Evolutionary conservation across 129 eudicot species (phyloP).

Genomic region (Helianthus tuberosus): DNA sequence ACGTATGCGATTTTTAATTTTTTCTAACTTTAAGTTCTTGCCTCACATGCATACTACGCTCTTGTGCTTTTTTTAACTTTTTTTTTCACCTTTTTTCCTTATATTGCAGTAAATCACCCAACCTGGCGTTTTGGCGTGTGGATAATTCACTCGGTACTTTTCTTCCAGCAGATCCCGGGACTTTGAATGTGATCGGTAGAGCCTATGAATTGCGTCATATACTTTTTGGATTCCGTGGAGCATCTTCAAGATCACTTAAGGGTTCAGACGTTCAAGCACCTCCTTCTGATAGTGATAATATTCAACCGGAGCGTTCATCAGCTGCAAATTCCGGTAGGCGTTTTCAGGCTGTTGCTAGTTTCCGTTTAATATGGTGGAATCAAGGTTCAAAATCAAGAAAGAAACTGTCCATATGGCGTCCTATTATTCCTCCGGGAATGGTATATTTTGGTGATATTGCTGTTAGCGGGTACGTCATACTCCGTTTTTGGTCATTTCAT

Average conservation of each 20-base stretch:
- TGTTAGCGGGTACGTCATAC: slow-evolving; percentile 69
- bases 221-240: slow-evolving; percentile 52
- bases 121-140: slow-evolving; percentile 92
- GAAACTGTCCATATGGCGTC: slow-evolving; percentile 93
- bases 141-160: slow-evolving; percentile 87
- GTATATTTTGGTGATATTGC: slow-evolving; percentile 96
- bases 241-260: slow-evolving; percentile 39
- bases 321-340: slow-evolving; percentile 61
- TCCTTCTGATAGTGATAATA: slow-evolving; percentile 33
- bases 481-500: neutral
- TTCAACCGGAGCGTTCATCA: slow-evolving; percentile 56
- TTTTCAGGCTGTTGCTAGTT: slow-evolving; percentile 85
- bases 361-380: slow-evolving; percentile 91
- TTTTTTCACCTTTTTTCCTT: slow-evolving; percentile 5
- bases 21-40: slow-evolving; percentile 7
- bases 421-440: slow-evolving; percentile 85
- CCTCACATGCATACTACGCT: slow-evolving; percentile 11
- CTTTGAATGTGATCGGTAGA: slow-evolving; percentile 48
- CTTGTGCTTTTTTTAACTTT: slow-evolving; percentile 14
- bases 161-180: slow-evolving; percentile 75
- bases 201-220: slow-evolving; percentile 83
- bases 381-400: slow-evolving; percentile 86
- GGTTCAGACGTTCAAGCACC: slow-evolving; percentile 28
- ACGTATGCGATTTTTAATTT: slow-evolving; percentile 49
- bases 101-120: slow-evolving; percentile 40